Percentiles rank a stretch among this genome's conserved stretches.
These are phyloP conservation scores for Phyllachora maydis DNA, from an alignment of 2,329 filamentous ascomycete species.

Conservation along the genomic window DNA sequence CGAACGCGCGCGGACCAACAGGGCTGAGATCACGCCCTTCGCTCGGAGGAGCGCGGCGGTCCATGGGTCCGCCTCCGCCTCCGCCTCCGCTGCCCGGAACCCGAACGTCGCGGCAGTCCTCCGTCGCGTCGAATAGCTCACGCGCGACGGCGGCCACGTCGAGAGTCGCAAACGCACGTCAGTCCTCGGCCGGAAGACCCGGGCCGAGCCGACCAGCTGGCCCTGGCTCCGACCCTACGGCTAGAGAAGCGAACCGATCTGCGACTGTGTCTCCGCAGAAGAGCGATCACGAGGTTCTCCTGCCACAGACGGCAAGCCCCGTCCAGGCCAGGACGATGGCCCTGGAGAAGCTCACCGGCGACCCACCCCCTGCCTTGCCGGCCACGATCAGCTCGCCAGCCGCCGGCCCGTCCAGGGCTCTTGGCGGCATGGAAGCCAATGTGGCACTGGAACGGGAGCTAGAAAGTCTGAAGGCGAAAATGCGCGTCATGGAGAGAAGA, in stretches of 20 bases:
- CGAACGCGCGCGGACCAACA: constrained; percentile 26
- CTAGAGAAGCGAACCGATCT: too few relatives aligned
- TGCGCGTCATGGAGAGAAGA: constrained; percentile 76
- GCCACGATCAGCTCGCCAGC: constrained; percentile 11
- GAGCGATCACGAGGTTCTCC: constrained; percentile 27
- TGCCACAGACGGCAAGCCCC: constrained; percentile 27
- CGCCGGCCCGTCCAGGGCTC: constrained; percentile 6
- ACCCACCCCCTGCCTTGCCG: constrained; percentile 9
- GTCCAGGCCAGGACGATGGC: constrained; percentile 26
- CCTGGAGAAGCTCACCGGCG: constrained; percentile 25
- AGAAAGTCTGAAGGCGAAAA: constrained; percentile 74
- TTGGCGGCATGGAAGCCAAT: too few relatives aligned
- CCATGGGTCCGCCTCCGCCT: constrained; percentile 47
- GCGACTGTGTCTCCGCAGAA: constrained; percentile 32
- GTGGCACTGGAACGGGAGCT: constrained; percentile 38
- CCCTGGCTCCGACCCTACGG: too few relatives aligned
- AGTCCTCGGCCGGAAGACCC: constrained; percentile 16
- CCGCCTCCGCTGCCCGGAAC: too few relatives aligned
- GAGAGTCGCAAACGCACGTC: constrained; percentile 18
- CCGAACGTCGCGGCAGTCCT: constrained; percentile 20
- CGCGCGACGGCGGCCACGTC: constrained; percentile 11
- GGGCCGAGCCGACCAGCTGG: constrained; percentile 14
- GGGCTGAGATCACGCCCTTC: constrained; percentile 31
- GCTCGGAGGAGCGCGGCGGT: constrained; percentile 30
- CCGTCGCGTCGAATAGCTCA: constrained; percentile 18